These are phyloP conservation scores for Cicer pinnatifidum DNA, from an alignment of 306 rosid genomes.

Conservation along the genomic window DNA sequence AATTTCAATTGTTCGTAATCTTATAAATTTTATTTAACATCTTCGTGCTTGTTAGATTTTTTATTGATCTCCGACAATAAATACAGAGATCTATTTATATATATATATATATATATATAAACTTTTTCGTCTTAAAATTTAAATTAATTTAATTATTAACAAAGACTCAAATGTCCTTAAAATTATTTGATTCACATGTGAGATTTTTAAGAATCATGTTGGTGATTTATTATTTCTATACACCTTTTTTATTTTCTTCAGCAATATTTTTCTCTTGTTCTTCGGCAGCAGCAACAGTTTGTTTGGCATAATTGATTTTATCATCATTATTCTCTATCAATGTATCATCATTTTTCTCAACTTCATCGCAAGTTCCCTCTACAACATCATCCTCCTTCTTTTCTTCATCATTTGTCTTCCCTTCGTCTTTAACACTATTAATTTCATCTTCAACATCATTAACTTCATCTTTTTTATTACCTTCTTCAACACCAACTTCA, in stretches of 20 bases:
- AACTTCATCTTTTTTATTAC: slow-evolving; percentile 3
- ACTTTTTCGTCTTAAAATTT: too few relatives aligned
- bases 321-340: slow-evolving; percentile 30
- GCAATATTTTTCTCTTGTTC: slow-evolving; percentile 28
- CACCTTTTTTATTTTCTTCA: slow-evolving; percentile 46
- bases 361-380: slow-evolving; percentile 23
- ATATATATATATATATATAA: too few relatives aligned
- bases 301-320: slow-evolving; percentile 31
- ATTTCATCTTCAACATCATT: slow-evolving; percentile 22
- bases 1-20: not conserved
- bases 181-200: too few relatives aligned
- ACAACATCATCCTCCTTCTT: slow-evolving; percentile 6
- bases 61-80: not conserved
- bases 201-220: not conserved
- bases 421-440: slow-evolving; percentile 37
- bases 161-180: too few relatives aligned
- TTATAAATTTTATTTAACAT: not conserved
- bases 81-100: too few relatives aligned
- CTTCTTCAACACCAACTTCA: slow-evolving; percentile 22
- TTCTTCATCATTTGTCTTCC: slow-evolving; percentile 6
- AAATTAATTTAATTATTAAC: too few relatives aligned
- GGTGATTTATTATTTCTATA: not conserved
- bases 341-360: slow-evolving; percentile 36
- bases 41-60: not conserved
- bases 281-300: not conserved